phyloP scores from a whole-genome alignment of 192 early-diverging fungal genomes.

The Gaertneriomyces semiglobifer region DNA sequence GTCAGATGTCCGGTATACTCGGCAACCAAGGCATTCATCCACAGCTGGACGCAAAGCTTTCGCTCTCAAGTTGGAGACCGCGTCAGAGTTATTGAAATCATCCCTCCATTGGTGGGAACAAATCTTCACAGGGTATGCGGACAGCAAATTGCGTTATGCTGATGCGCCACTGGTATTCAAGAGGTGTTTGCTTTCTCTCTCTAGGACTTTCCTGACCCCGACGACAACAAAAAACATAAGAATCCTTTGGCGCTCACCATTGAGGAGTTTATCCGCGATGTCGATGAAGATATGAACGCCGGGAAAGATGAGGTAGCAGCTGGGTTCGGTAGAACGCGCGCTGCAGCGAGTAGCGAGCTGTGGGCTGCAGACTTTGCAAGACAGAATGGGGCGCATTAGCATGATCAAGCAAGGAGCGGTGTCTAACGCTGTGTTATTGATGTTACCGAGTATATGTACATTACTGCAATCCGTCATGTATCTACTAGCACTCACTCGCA shows the following conservation, averaged over 20 bases:
- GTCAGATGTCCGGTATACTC: conserved; percentile 23
- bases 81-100: conserved; percentile 31
- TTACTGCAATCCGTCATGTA: too few relatives aligned
- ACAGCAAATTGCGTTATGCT: background rate
- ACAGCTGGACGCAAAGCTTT: conserved; percentile 26
- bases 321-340: background rate
- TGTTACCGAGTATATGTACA: too few relatives aligned
- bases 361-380: too few relatives aligned
- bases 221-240: conserved; percentile 1
- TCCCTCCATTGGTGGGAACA: conserved; percentile 30
- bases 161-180: background rate
- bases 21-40: conserved; percentile 32
- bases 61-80: conserved; percentile 16
- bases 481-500: too few relatives aligned
- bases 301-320: conserved; percentile 13
- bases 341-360: too few relatives aligned
- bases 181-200: background rate
- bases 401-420: too few relatives aligned
- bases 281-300: conserved; percentile 13
- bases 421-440: too few relatives aligned
- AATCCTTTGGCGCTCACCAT: conserved; percentile 2
- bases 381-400: too few relatives aligned
- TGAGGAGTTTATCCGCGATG: conserved; percentile 6
- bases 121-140: conserved; percentile 26
- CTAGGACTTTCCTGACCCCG: conserved; percentile 13